Base-by-base conservation (phyloP, 2,329 filamentous ascomycete genomes). In the Aspergillus neoniger region DNA sequence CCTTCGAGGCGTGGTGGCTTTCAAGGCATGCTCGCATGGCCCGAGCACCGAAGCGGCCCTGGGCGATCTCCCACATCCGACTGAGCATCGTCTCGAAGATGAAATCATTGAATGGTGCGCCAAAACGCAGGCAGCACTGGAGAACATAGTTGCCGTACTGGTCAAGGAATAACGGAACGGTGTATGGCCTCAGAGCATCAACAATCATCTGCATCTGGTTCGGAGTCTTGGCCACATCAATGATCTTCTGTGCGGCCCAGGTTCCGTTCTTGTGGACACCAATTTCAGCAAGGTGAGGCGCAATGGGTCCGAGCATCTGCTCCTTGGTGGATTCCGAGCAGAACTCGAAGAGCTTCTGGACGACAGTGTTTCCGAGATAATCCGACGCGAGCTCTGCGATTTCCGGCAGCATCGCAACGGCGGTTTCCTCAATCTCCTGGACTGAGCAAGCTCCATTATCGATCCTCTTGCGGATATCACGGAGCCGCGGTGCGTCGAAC, bases 181-280 rank as follows among this genome's bases (percentile, higher is more conserved):
- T 92, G 78, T 96, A 97, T 0, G 92, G 88, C 3, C 89, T 89
- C 30, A 98, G 82, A 66, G 91, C 85, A 64, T 96, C 88, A 28
- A 95, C 90, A 71, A 99, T 94, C 79, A 92, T 81, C 50, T 82
- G 80, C 88, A 95, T 94, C 78, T 98, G 93, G 43, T 82, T 81
- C 5, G 90, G 87, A 0, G 90, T 92, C 78, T 95, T 92, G 75
- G 92, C 94, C 6, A 96, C 92, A 71, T 98, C 94, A 68, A 99
- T 98, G 71, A 99, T 98, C 84, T 98, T 99, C 79, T 99, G 95
- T 1, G 95, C 95, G 57, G 95, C 95, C 95, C 95, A 99, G 1
- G 95, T 99, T 64, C 95, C 95, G 71, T 99, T 99, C 85, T 99
- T 99, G 84, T 99, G 95, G 7, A 97, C 88, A 69, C 95, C 95